phyloP scores from a whole-genome alignment of 345 rosid genomes.

The Punica granatum region DNA sequence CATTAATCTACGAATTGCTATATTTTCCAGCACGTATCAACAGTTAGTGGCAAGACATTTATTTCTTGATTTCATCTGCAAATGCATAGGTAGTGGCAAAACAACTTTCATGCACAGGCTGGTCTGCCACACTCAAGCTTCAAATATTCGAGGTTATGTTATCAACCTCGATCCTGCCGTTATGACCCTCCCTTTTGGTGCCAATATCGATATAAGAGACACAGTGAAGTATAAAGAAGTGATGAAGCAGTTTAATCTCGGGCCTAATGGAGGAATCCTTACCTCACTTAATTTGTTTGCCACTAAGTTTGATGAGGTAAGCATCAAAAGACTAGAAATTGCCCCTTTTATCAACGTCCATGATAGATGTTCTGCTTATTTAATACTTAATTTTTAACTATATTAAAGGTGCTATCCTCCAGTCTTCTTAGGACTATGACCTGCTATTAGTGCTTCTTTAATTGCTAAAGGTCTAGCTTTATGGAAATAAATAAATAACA shows the following conservation, averaged over 20 bases:
- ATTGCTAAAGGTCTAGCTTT: too few species aligned
- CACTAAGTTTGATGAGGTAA: slow-evolving; percentile 27
- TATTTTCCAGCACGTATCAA: neutral
- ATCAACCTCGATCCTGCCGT: slow-evolving; percentile 24
- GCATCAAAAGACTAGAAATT: neutral
- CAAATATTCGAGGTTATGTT: slow-evolving; percentile 21
- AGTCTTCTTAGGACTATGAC: neutral
- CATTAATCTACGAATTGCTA: neutral
- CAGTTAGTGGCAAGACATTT: neutral
- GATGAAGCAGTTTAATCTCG: slow-evolving; percentile 23
- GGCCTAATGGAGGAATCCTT: slow-evolving; percentile 24
- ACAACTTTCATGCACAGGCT: slow-evolving; percentile 22
- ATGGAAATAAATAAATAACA: neutral
- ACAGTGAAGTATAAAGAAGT: slow-evolving; percentile 22
- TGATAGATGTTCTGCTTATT: neutral
- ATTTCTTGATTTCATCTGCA: neutral
- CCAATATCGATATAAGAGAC: slow-evolving; percentile 22
- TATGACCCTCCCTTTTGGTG: slow-evolving; percentile 23
- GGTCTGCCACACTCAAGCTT: slow-evolving; percentile 25
- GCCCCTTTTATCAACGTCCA: neutral
- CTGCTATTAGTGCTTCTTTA: neutral
- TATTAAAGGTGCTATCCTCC: neutral
- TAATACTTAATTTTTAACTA: neutral
- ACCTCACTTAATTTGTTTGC: slow-evolving; percentile 24
- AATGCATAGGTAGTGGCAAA: slow-evolving; percentile 16